Percentiles rank a stretch among this genome's conserved stretches.
Conservation (phyloP, 2,329 filamentous ascomycete genomes). For the Botrytis tulipae region DNA sequence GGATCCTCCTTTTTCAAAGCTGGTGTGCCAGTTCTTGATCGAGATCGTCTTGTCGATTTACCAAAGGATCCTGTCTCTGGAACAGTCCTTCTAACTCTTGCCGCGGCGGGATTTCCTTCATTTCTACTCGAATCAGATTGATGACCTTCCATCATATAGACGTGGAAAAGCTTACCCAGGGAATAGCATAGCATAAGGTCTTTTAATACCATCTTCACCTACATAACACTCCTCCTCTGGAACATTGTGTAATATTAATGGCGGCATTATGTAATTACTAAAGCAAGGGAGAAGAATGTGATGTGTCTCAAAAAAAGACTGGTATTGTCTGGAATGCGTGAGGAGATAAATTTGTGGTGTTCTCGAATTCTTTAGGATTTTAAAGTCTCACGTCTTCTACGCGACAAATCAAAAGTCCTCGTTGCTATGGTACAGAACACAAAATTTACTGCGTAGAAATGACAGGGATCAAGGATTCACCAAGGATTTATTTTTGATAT, state of each 20-base stretch:
- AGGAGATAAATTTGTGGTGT: not conserved
- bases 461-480: constrained; percentile 12
- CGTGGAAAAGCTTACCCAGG: constrained; percentile 51
- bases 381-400: constrained; percentile 3
- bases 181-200: constrained; percentile 66
- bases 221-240: constrained; percentile 66
- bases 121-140: constrained; percentile 43
- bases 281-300: constrained; percentile 20
- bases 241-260: constrained; percentile 66
- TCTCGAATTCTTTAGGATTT: constrained; percentile 10
- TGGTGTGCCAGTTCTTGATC: constrained; percentile 59
- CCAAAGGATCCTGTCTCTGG: constrained; percentile 65
- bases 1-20: constrained; percentile 54
- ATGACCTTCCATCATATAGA: constrained; percentile 14
- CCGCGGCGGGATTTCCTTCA: constrained; percentile 50
- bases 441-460: constrained; percentile 14
- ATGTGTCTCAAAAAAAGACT: constrained; percentile 7
- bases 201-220: constrained; percentile 62
- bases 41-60: constrained; percentile 62
- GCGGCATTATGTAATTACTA: constrained; percentile 49
- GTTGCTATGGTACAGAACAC: not conserved
- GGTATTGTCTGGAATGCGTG: constrained; percentile 14
- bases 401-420: constrained; percentile 19
- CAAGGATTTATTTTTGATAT: not conserved
- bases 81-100: constrained; percentile 52